Percentiles rank a stretch among this genome's conserved stretches.
Evolutionary conservation across 2,329 filamentous ascomycete genomes (phyloP).

Genomic region (Cordyceps pruinosa): DNA sequence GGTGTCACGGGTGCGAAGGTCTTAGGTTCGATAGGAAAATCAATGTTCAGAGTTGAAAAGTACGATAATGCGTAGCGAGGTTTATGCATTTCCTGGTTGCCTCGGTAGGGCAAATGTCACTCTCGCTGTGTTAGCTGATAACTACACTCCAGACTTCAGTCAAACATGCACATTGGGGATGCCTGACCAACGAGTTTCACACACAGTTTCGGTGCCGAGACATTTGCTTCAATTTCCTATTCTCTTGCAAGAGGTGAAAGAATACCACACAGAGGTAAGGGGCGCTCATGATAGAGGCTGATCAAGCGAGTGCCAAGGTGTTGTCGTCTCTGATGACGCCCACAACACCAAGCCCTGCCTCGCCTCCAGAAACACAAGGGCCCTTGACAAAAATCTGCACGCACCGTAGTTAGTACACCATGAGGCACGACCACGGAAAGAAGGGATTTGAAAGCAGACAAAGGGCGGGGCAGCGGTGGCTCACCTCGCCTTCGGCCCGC

Average conservation of each 20-base stretch:
- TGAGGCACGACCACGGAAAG: not conserved
- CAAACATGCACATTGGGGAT: no score
- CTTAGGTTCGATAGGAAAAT: no score
- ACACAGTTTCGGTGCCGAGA: not conserved
- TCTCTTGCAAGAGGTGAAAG: not conserved
- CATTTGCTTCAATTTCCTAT: not conserved
- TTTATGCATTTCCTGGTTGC: no score
- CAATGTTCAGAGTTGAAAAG: no score
- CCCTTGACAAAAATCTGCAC: slow-evolving; percentile 62
- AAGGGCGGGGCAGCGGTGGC: slow-evolving; percentile 20
- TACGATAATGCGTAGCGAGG: no score
- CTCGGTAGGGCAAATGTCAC: no score
- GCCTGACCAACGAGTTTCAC: not conserved
- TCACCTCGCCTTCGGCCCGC: slow-evolving; percentile 55
- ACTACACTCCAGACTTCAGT: not conserved
- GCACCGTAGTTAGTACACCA: not conserved
- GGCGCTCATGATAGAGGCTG: not conserved
- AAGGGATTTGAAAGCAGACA: not conserved
- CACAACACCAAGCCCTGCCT: slow-evolving; percentile 55
- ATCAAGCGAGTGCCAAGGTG: slow-evolving; percentile 54
- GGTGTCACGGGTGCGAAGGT: no score
- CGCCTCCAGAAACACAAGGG: slow-evolving; percentile 63
- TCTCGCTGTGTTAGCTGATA: not conserved
- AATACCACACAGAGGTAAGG: not conserved
- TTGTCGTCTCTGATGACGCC: slow-evolving; percentile 65